Evolutionary conservation across 495 filamentous ascomycete species (phyloP), one percentile per base, ranked within the genome.

Genomic region (Penicillium taxi): DNA sequence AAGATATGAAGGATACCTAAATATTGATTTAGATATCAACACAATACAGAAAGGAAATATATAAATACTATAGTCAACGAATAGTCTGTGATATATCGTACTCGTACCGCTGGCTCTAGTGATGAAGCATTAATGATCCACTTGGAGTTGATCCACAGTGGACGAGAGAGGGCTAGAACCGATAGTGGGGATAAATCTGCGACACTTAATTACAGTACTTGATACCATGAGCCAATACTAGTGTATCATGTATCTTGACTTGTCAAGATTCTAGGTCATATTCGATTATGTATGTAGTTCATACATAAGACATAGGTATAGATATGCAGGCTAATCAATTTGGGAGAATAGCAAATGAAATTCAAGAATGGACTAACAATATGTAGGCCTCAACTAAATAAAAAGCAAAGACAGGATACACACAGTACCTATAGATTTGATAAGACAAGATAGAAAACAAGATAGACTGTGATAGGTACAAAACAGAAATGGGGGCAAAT

Each of bases 121-220:
- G 28, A 46, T 22, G 47, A 44, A 46, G 45, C 35, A 42, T 45
- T 45, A 19, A 34, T 9, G 48, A 39, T 52, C 52, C 52, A 55
- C 52, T 42, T 46, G 27, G 36, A 21, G n/a, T 18, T 33, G 30
- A n/a, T 32, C 23, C 9, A 31, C 2, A 29, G 37, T 52, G 52
- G 44, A 39, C 45, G 35, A 38, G 27, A 48, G n/a, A 42, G 36
- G 42, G 20, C 44, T 39, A 35, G 41, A 36, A 43, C 38, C 25
- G 46, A 44, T 26, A 39, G 52, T 52, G 51, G 52, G 37, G 47
- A 51, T 50, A n/a, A 11, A 26, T 5, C 41, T 48, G 41, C 37
- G 38, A 35, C 23, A 22, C 18, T 26, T 41, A 13, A 13, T 36
- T 48, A 33, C 45, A 25, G 35, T n/a, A n/a, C n/a, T 13, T 19